Evolutionary conservation across 108 stramenopile species (phyloP).

Genomic region (Schizochytrium sp.): DNA sequence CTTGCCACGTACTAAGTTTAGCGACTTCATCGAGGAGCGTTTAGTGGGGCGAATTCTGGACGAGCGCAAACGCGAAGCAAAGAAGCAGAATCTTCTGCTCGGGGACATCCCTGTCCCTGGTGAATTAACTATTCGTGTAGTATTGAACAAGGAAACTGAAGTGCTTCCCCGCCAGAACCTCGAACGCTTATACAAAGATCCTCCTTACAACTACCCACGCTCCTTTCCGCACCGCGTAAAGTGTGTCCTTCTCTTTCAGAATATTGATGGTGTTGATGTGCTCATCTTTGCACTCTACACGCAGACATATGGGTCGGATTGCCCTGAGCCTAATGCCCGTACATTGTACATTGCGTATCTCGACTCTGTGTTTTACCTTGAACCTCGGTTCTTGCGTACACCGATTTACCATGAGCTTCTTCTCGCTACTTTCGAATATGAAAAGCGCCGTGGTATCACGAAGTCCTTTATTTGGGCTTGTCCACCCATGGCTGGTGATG

Average conservation of each 20-base stretch:
- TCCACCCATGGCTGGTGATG: constrained; percentile 89
- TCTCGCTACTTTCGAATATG: constrained; percentile 90
- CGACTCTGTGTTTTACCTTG: constrained; percentile 93
- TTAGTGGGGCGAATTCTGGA: constrained; percentile 18
- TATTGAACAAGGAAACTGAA: constrained; percentile 51
- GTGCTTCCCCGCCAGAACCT: constrained; percentile 51
- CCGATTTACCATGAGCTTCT: constrained; percentile 90
- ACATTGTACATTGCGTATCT: constrained; percentile 90
- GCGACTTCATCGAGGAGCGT: constrained; percentile 47
- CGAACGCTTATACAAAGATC: constrained; percentile 50
- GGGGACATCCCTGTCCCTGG: constrained; percentile 33
- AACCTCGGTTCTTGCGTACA: constrained; percentile 88
- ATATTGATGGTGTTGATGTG: constrained; percentile 91
- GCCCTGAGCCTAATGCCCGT: constrained; percentile 85
- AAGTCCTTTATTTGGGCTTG: constrained; percentile 98
- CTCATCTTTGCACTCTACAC: constrained; percentile 92
- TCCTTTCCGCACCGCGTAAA: constrained; percentile 90
- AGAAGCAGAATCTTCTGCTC: constrained; percentile 13
- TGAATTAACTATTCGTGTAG: constrained; percentile 41
- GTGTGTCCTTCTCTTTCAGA: constrained; percentile 90
- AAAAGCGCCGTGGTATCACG: constrained; percentile 91
- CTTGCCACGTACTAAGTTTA: constrained; percentile 29
- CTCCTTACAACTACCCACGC: constrained; percentile 82
- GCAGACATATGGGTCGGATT: constrained; percentile 89
- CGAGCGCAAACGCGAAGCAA: constrained; percentile 54